Conservation (phyloP, 2,329 filamentous ascomycete genomes). For the Aureobasidium sp. region DNA sequence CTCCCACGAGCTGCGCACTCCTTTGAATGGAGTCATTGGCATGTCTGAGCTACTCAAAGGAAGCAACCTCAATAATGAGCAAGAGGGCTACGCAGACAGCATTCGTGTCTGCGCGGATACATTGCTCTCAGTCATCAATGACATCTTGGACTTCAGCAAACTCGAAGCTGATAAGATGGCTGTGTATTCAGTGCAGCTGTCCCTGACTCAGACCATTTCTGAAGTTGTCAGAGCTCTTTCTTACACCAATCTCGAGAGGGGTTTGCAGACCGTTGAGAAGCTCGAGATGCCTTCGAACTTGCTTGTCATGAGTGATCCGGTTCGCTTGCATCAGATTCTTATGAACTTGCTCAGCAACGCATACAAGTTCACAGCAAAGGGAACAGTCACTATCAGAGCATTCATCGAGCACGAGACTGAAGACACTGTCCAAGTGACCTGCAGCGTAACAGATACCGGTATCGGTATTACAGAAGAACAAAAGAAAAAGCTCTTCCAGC, state of each 20-base stretch:
- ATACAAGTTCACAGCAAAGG: slow-evolving; percentile 86
- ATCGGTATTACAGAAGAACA: slow-evolving; percentile 83
- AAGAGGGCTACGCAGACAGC: slow-evolving; percentile 56
- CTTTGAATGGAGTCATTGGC: slow-evolving; percentile 48
- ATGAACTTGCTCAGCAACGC: slow-evolving; percentile 88
- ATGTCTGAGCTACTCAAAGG: slow-evolving; percentile 56
- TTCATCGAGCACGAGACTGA: slow-evolving; percentile 63
- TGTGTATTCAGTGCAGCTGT: slow-evolving; percentile 53
- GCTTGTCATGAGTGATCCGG: slow-evolving; percentile 45
- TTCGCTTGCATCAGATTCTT: slow-evolving; percentile 45
- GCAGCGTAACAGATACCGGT: slow-evolving; percentile 82
- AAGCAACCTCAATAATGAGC: slow-evolving; percentile 49
- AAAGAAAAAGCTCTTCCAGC: slow-evolving; percentile 78
- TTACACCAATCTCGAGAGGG: slow-evolving; percentile 56
- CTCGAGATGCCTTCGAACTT: slow-evolving; percentile 49
- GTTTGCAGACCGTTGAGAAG: slow-evolving; percentile 51
- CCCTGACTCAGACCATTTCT: slow-evolving; percentile 50
- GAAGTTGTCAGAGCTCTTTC: slow-evolving; percentile 57
- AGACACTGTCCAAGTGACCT: slow-evolving; percentile 66
- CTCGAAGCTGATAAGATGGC: slow-evolving; percentile 48
- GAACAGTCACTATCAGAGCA: slow-evolving; percentile 77
- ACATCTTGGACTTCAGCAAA: slow-evolving; percentile 47
- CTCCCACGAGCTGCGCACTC: slow-evolving; percentile 52
- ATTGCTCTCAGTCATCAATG: slow-evolving; percentile 46
- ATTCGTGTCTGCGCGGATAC: slow-evolving; percentile 58